These are phyloP conservation scores for Roridomyces roridus DNA, from an alignment of 768 basidiomycete genomes.

Conservation along the genomic window DNA sequence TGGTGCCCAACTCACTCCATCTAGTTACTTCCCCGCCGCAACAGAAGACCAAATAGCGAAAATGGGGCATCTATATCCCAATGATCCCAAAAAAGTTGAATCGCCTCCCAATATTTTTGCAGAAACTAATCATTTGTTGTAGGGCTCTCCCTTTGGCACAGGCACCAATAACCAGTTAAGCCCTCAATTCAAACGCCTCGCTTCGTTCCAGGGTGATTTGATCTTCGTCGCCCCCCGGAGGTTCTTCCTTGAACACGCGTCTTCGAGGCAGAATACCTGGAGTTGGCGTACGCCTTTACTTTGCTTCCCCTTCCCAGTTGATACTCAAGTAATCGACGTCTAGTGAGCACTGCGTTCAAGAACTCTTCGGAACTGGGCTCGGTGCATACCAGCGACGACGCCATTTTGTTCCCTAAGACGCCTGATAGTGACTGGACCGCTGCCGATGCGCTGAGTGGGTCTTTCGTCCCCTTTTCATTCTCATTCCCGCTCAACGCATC, in stretches of 20 bases:
- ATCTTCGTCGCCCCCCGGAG: constrained; percentile 41
- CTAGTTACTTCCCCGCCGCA: background rate
- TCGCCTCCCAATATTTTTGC: too few species aligned
- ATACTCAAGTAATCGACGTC: constrained; percentile 38
- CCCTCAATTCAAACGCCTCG: constrained; percentile 46
- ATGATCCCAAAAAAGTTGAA: background rate
- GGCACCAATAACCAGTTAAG: constrained; percentile 23
- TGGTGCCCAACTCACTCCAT: background rate
- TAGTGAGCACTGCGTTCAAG: constrained; percentile 29
- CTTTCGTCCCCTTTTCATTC: too few species aligned
- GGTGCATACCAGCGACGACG: constrained; percentile 32
- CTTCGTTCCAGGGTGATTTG: constrained; percentile 43
- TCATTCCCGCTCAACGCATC: too few species aligned
- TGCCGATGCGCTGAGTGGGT: background rate
- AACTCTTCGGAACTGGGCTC: too few species aligned
- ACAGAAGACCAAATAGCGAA: background rate
- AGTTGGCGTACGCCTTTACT: constrained; percentile 34
- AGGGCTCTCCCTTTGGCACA: constrained; percentile 14
- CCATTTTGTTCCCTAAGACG: constrained; percentile 13
- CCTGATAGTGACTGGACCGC: background rate
- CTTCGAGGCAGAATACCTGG: constrained; percentile 38
- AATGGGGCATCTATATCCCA: constrained; percentile 1
- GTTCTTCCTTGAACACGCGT: constrained; percentile 36
- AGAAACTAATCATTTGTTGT: background rate
- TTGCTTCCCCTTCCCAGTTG: too few species aligned